Percentiles rank a stretch among this genome's conserved stretches.
Conservation (phyloP, 2,329 filamentous ascomycete genomes). For the Claviceps humidiphila region DNA sequence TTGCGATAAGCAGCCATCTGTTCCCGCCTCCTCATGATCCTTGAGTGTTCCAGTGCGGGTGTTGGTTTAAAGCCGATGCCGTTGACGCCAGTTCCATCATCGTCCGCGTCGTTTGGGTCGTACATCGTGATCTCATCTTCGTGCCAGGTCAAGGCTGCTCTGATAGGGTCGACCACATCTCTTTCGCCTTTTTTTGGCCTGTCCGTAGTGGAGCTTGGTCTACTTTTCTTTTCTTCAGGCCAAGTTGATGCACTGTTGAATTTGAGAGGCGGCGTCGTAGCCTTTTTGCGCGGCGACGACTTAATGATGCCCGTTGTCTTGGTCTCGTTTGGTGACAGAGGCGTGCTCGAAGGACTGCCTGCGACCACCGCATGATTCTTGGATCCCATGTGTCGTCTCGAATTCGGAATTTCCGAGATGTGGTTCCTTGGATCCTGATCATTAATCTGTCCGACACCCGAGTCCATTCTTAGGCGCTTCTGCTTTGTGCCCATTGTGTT, state of each 20-base stretch:
- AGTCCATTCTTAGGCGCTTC: constrained; percentile 6
- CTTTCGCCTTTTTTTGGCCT: constrained; percentile 16
- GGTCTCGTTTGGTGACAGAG: not conserved
- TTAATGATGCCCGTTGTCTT: constrained; percentile 12
- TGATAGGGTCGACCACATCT: constrained; percentile 36
- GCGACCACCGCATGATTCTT: not conserved
- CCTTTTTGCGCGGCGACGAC: constrained; percentile 21
- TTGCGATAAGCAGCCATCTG: constrained; percentile 50
- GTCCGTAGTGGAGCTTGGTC: constrained; percentile 1
- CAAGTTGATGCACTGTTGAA: constrained; percentile 13
- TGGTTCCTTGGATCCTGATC: not conserved
- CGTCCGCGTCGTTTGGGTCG: constrained; percentile 50
- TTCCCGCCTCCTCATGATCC: constrained; percentile 42
- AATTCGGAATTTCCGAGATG: not conserved
- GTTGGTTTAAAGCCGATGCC: constrained; percentile 55
- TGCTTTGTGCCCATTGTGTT: constrained; percentile 3
- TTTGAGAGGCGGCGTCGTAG: constrained; percentile 26
- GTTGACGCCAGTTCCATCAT: constrained; percentile 55
- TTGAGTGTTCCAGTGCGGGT: constrained; percentile 43
- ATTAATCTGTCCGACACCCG: constrained; percentile 2
- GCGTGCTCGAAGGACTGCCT: not conserved
- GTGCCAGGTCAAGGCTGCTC: constrained; percentile 52
- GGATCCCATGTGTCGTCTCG: not conserved
- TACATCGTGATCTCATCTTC: constrained; percentile 56
- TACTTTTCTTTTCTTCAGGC: constrained; percentile 2